Evolutionary conservation across 352 stramenopile species (phyloP).

Genomic region (Globisporangium okanoganense): DNA sequence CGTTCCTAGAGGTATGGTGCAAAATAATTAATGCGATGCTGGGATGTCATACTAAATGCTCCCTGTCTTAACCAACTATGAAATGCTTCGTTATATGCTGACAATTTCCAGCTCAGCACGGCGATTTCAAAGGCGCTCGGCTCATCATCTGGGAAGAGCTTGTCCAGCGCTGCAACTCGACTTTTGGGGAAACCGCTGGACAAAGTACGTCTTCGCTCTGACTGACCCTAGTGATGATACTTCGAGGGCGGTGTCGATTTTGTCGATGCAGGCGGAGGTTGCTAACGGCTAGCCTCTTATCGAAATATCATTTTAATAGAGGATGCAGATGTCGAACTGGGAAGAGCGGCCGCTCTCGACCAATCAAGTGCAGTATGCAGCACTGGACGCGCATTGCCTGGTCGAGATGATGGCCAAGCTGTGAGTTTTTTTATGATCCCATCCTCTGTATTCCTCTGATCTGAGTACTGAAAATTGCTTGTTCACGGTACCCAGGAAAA

Average conservation of each 20-base stretch:
- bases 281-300: too few relatives aligned
- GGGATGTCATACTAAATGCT: not conserved
- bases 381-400: slow-evolving; percentile 59
- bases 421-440: slow-evolving; percentile 22
- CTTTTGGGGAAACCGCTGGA: slow-evolving; percentile 59
- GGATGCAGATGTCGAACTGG: slow-evolving; percentile 75
- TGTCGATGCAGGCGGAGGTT: too few relatives aligned
- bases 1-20: slow-evolving; percentile 41
- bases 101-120: slow-evolving; percentile 26
- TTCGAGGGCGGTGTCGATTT: too few relatives aligned
- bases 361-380: slow-evolving; percentile 50
- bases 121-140: slow-evolving; percentile 25
- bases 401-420: slow-evolving; percentile 49
- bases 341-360: slow-evolving; percentile 48
- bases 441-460: slow-evolving; percentile 1
- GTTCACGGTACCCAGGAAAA: not conserved
- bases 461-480: not conserved
- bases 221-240: too few relatives aligned
- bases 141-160: slow-evolving; percentile 26
- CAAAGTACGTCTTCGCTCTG: slow-evolving; percentile 36
- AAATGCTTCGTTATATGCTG: slow-evolving; percentile 7
- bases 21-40: too few relatives aligned
- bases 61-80: not conserved
- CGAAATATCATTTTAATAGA: slow-evolving; percentile 6
- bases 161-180: slow-evolving; percentile 33